These are phyloP conservation scores for Macrophomina pseudophaseolina DNA, from an alignment of 2,329 filamentous ascomycete genomes.

Conservation along the genomic window DNA sequence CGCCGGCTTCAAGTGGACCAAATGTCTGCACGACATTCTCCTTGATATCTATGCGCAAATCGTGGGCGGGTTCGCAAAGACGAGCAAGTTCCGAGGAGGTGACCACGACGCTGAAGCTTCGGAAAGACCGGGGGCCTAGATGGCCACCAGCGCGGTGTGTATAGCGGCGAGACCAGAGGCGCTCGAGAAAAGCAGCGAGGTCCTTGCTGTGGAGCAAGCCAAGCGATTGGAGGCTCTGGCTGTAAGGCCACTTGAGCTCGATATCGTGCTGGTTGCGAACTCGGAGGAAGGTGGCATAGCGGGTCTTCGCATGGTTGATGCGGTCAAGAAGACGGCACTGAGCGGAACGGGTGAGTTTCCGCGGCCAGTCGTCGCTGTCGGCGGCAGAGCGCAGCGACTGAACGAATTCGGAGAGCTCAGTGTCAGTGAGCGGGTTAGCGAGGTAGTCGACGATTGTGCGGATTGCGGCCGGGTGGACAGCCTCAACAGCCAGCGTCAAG, in stretches of 20 bases:
- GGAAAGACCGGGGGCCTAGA: neutral
- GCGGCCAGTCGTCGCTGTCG: neutral
- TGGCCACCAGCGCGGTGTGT: neutral
- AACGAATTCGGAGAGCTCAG: constrained; percentile 15
- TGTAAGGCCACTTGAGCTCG: constrained; percentile 11
- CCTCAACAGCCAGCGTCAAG: constrained; percentile 19
- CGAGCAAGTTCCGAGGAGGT: neutral
- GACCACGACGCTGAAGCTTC: constrained; percentile 22
- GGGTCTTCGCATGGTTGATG: constrained; percentile 24
- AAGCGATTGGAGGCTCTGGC: neutral
- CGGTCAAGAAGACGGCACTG: neutral
- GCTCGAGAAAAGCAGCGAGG: neutral
- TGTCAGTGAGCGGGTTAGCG: constrained; percentile 16
- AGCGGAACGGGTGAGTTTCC: neutral
- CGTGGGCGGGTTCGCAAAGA: constrained; percentile 1
- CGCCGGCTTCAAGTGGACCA: neutral
- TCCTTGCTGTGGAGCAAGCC: constrained; percentile 2
- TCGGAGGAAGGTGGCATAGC: constrained; percentile 24
- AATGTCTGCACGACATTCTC: constrained; percentile 22
- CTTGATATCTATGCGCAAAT: neutral
- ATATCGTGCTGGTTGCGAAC: constrained; percentile 18
- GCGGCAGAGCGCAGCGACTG: neutral
- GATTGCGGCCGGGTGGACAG: constrained; percentile 6
- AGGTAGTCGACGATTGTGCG: constrained; percentile 23
- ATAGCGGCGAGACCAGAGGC: constrained; percentile 15